Base-by-base conservation (phyloP, 2,329 filamentous ascomycete species). In the Alternaria postmessia region DNA sequence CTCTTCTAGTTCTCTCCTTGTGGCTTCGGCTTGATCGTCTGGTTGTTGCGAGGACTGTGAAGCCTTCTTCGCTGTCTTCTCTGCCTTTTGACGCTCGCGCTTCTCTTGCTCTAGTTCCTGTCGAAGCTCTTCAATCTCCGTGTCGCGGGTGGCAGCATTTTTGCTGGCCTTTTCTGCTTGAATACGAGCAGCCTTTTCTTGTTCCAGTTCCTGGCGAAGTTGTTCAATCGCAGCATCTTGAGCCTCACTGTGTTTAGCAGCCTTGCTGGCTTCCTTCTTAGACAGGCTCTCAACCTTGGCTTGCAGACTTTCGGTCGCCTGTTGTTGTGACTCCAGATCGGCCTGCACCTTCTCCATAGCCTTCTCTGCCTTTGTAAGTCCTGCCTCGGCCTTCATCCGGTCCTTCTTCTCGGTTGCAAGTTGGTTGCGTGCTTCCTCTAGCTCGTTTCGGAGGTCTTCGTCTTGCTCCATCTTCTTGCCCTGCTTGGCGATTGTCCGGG, bases 401-500 rank as follows among this genome's bases (percentile, higher is more conserved):
- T 81, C 79, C 30, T 81, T 80, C 71, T 80, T 81, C 68, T 83
- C 81, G 54, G 79, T 78, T 8, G 75, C 75, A 5, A 84, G 70
- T 61, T 83, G 80, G 53, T 81, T 82, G 63, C 80, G 82, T 53
- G 81, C 78, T 54, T 80, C 75, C 74, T 81, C 82, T 59, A 80
- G 74, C 73, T 66, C 77, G 65, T 58, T 79, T 74, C 75, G 78
- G 71, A 83, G 70, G 67, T 81, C 81, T 54, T 79, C 81, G 65
- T 84, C 83, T 39, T 81, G 80, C 54, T 83, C 81, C 42, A 80
- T 86, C 75, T 74, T 85, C 73, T 75, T 81, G 48, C 80, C 81
- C 67, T 79, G 75, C 66, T 85, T 84, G 1, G 81, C 81, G 5
- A 81, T 68, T 4, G 85, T 85, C 52, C 89, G 86, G 66, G 89